Evolutionary conservation across 495 filamentous ascomycete species (phyloP).

Genomic region (Delitschia confertaspora): DNA sequence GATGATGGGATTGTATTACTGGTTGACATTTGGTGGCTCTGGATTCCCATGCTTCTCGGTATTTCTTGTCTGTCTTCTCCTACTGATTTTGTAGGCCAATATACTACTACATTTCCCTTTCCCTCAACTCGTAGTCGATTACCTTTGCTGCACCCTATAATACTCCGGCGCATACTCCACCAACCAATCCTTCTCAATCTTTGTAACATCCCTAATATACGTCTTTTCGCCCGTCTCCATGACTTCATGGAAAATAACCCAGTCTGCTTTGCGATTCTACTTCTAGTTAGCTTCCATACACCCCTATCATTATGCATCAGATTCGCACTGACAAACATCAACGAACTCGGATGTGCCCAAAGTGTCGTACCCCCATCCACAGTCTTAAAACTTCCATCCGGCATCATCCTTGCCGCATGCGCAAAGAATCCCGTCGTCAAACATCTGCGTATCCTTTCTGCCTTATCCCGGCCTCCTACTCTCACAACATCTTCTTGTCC

Average conservation of each 20-base stretch:
- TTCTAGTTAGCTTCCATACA: conserved; percentile 27
- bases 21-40: too few relatives aligned
- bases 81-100: too few relatives aligned
- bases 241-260: conserved; percentile 95
- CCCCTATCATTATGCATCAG: too few relatives aligned
- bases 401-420: conserved; percentile 90
- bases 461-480: conserved; percentile 40
- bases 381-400: conserved; percentile 82
- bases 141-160: conserved; percentile 45
- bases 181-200: conserved; percentile 85
- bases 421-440: conserved; percentile 90
- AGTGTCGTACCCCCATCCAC: conserved; percentile 64
- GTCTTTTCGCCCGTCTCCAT: conserved; percentile 86
- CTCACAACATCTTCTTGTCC: conserved; percentile 28
- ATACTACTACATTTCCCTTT: too few relatives aligned
- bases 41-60: too few relatives aligned
- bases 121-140: too few relatives aligned
- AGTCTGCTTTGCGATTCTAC: conserved; percentile 88
- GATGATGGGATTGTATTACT: background rate
- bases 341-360: conserved; percentile 81
- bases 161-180: conserved; percentile 81
- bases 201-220: conserved; percentile 84
- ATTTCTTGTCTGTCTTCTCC: too few relatives aligned
- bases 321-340: conserved; percentile 69
- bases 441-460: conserved; percentile 73